These are phyloP conservation scores for Thamnidium elegans DNA, from an alignment of 192 early-diverging fungal genomes.

Conservation along the genomic window DNA sequence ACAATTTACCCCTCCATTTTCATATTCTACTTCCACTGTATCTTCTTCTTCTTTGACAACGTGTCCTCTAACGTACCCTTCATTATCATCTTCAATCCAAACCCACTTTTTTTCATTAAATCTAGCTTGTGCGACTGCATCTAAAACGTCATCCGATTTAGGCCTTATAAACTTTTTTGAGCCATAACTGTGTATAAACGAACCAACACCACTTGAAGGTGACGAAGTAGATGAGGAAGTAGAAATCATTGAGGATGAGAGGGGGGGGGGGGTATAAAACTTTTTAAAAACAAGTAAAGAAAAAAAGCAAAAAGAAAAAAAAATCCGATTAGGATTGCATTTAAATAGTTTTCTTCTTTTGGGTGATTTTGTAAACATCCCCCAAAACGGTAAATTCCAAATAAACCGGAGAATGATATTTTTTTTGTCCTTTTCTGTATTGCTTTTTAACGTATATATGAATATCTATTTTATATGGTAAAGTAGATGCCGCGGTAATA, in stretches of 20 bases:
- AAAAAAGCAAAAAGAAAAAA: too few species aligned
- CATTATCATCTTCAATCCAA: slow-evolving; percentile 90
- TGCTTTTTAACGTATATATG: too few species aligned
- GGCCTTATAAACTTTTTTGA: slow-evolving; percentile 29
- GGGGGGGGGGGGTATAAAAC: too few species aligned
- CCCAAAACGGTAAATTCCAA: too few species aligned
- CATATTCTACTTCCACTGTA: slow-evolving; percentile 68
- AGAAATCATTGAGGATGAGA: neutral
- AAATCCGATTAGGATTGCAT: too few species aligned
- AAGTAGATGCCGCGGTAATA: too few species aligned
- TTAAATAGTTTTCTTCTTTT: too few species aligned
- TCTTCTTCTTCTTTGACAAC: slow-evolving; percentile 65
- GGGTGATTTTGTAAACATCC: too few species aligned
- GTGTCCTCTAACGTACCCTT: slow-evolving; percentile 86
- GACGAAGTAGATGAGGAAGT: neutral
- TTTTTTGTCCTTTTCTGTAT: too few species aligned
- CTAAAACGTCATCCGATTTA: slow-evolving; percentile 40
- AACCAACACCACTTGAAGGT: slow-evolving; percentile 16
- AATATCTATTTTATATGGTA: too few species aligned
- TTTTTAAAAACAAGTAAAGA: too few species aligned
- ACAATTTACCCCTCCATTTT: slow-evolving; percentile 68
- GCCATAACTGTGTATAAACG: slow-evolving; percentile 36
- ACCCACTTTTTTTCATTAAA: slow-evolving; percentile 97
- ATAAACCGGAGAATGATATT: too few species aligned
- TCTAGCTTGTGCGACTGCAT: slow-evolving; percentile 70